Conservation (phyloP, 371 early-diverging fungal genomes). For the Mortierella sp. region DNA sequence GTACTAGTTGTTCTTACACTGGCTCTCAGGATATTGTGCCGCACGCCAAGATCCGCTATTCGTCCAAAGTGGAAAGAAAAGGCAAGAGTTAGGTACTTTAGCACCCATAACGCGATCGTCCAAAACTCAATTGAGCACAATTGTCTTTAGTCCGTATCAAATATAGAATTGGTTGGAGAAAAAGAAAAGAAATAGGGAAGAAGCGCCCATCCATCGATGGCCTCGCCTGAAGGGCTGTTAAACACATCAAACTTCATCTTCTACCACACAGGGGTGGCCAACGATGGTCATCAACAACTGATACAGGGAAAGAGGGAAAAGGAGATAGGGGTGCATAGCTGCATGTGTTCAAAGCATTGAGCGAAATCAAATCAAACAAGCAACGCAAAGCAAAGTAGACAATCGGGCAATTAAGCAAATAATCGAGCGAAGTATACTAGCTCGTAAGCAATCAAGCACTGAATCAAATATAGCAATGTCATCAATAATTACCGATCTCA, state of each 20-base stretch:
- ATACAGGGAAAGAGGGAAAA: not conserved
- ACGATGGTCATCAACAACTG: not conserved
- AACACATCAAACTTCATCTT: not conserved
- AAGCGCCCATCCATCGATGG: not conserved
- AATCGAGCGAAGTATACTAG: not conserved
- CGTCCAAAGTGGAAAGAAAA: not conserved
- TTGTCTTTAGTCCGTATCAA: not conserved
- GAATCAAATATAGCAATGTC: not conserved
- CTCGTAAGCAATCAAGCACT: not conserved
- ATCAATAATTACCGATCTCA: conserved; percentile 39
- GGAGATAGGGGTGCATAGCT: not conserved
- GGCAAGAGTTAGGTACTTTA: not conserved
- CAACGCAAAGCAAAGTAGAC: not conserved
- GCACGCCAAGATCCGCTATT: conserved; percentile 46
- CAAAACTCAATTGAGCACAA: not conserved
- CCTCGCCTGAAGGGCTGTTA: not conserved
- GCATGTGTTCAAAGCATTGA: not conserved
- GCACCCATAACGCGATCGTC: not conserved
- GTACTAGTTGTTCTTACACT: conserved; percentile 30
- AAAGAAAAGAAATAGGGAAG: not conserved
- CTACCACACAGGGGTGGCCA: conserved; percentile 4
- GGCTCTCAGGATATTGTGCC: conserved; percentile 39
- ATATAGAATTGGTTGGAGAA: not conserved
- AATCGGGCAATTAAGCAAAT: not conserved
- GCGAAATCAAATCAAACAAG: not conserved